Evolutionary conservation across 2,329 filamentous ascomycete genomes (phyloP).

Genomic region (Diaporthe caulivora): DNA sequence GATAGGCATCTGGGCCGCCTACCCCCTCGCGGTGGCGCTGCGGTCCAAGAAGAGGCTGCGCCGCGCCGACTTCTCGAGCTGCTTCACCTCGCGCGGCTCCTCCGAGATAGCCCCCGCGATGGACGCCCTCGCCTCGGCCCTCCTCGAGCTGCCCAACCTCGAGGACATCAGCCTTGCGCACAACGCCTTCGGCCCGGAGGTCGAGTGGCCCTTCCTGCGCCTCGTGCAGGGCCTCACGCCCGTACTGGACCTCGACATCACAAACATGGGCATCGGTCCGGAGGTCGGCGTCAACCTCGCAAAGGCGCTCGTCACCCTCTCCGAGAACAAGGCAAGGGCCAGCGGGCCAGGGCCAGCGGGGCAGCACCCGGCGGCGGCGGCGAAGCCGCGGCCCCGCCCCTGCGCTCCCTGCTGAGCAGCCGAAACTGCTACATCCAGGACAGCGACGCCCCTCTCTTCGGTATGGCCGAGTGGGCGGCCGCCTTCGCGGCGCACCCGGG

Average conservation of each 20-base stretch:
- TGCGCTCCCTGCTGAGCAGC: not conserved
- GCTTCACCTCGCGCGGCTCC: not conserved
- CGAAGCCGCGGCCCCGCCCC: constrained; percentile 1
- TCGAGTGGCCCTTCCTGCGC: not conserved
- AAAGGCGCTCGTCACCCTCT: not conserved
- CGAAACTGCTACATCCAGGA: not conserved
- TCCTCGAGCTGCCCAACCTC: not conserved
- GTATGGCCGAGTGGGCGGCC: constrained; percentile 5
- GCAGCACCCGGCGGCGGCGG: no score
- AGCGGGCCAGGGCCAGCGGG: no score
- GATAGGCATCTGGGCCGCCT: constrained; percentile 5
- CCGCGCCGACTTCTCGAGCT: constrained; percentile 7
- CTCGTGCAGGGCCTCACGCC: not conserved
- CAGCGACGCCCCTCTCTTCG: not conserved
- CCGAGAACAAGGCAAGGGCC: not conserved
- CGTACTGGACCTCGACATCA: not conserved
- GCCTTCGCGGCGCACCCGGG: constrained; percentile 3
- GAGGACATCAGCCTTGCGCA: not conserved
- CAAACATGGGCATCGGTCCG: not conserved
- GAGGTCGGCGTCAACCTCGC: not conserved
- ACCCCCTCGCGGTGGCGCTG: not conserved
- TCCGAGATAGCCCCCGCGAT: not conserved
- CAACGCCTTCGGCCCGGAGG: constrained; percentile 8
- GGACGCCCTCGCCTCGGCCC: not conserved
- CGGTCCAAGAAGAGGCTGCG: constrained; percentile 14